These are phyloP conservation scores for Colletotrichum sp. DNA, from an alignment of 2,329 filamentous ascomycete species.

Conservation along the genomic window DNA sequence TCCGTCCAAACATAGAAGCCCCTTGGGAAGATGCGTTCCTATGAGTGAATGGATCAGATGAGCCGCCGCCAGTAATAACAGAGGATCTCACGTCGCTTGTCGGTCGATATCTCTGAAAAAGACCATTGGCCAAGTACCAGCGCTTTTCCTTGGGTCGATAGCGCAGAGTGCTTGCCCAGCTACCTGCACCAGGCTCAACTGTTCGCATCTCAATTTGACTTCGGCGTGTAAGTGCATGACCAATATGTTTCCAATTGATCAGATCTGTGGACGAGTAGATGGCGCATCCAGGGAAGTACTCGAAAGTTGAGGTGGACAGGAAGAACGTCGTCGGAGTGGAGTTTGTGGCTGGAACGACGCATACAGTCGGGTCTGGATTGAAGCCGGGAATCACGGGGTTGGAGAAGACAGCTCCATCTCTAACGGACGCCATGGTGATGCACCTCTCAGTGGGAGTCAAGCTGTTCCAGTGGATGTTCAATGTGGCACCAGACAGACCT, in stretches of 20 bases:
- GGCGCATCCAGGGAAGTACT: constrained; percentile 66
- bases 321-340: constrained; percentile 48
- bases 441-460: background rate
- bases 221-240: constrained; percentile 54
- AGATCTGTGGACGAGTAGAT: constrained; percentile 63
- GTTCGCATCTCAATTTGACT: constrained; percentile 58
- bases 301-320: constrained; percentile 66
- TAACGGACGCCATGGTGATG: background rate
- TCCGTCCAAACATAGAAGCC: constrained; percentile 60
- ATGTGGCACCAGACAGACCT: background rate
- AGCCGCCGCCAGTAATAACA: background rate
- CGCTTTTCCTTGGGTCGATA: constrained; percentile 41
- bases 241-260: constrained; percentile 57
- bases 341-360: constrained; percentile 36
- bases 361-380: constrained; percentile 64
- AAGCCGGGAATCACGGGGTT: constrained; percentile 65
- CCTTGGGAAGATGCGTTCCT: constrained; percentile 54
- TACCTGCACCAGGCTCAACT: constrained; percentile 54
- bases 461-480: background rate
- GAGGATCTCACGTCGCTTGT: constrained; percentile 24
- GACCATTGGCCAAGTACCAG: constrained; percentile 52
- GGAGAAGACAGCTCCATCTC: constrained; percentile 28
- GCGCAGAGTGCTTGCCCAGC: constrained; percentile 53
- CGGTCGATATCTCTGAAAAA: constrained; percentile 49
- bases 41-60: constrained; percentile 1